These are phyloP conservation scores for Diddensiella transvaalensis DNA, from an alignment of 805 yeast species.

Conservation along the genomic window DNA sequence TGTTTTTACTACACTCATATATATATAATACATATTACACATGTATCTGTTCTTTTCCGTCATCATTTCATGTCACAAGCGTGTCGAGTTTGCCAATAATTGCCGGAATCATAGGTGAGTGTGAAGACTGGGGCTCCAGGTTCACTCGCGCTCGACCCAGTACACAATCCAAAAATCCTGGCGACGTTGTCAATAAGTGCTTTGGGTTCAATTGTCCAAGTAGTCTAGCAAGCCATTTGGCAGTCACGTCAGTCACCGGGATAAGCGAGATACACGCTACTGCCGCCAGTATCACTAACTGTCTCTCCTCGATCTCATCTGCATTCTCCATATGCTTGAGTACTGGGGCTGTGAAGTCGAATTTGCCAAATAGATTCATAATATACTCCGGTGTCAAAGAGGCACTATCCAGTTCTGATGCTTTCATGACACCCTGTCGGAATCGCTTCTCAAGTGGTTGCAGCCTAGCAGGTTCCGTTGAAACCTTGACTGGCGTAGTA, in stretches of 20 bases:
- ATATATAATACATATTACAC: not conserved
- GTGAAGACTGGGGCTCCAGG: not conserved
- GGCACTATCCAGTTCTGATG: not conserved
- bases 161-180: not conserved
- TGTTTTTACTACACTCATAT: too few relatives aligned
- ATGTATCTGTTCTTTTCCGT: not conserved
- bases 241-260: not conserved
- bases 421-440: not conserved
- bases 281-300: conserved; percentile 12
- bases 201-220: not conserved
- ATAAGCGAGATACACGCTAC: conserved; percentile 14
- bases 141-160: not conserved
- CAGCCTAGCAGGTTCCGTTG: too few relatives aligned
- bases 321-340: not conserved
- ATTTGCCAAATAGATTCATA: not conserved
- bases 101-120: not conserved
- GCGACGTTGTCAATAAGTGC: not conserved
- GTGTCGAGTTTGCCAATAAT: not conserved
- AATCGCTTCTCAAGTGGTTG: not conserved
- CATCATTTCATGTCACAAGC: not conserved
- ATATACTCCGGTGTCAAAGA: not conserved
- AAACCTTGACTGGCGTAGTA: too few relatives aligned
- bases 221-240: not conserved
- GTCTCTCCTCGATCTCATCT: conserved; percentile 2
- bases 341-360: not conserved